These are phyloP conservation scores for Fraxinus floribunda DNA, from an alignment of 305 asterid species.

Conservation along the genomic window DNA sequence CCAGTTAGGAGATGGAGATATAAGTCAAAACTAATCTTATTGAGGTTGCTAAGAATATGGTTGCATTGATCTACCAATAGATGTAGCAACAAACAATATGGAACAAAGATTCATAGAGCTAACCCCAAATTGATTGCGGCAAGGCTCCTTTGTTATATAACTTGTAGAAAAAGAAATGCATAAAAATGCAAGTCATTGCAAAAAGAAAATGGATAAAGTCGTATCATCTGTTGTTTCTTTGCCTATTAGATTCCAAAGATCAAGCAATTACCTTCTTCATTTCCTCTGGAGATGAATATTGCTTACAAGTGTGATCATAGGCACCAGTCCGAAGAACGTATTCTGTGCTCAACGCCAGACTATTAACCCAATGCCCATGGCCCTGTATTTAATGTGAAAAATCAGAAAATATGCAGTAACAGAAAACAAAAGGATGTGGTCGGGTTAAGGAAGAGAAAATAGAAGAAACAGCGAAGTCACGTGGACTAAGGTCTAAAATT, in stretches of 20 bases:
- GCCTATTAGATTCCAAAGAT: constrained; percentile 15
- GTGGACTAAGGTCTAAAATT: neutral
- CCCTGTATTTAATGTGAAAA: constrained; percentile 51
- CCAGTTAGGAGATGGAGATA: neutral
- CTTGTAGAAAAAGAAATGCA: neutral
- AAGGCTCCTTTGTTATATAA: neutral
- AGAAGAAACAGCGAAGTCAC: neutral
- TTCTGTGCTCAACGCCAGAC: constrained; percentile 93
- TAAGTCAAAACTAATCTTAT: neutral
- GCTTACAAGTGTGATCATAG: constrained; percentile 77
- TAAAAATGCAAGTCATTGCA: neutral
- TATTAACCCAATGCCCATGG: constrained; percentile 98
- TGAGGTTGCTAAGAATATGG: neutral
- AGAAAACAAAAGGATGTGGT: neutral
- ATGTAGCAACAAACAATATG: neutral
- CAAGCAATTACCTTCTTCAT: constrained; percentile 71
- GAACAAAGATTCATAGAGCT: neutral
- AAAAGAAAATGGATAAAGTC: neutral
- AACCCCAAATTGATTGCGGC: neutral
- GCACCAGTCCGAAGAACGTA: constrained; percentile 96
- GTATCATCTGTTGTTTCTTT: neutral
- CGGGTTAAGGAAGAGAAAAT: constrained; percentile 2
- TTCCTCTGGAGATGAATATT: constrained; percentile 77
- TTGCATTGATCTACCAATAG: neutral
- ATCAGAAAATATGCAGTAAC: constrained; percentile 7